Evolutionary conservation across 345 rosid genomes (phyloP).

Genomic region (Salix viminalis): DNA sequence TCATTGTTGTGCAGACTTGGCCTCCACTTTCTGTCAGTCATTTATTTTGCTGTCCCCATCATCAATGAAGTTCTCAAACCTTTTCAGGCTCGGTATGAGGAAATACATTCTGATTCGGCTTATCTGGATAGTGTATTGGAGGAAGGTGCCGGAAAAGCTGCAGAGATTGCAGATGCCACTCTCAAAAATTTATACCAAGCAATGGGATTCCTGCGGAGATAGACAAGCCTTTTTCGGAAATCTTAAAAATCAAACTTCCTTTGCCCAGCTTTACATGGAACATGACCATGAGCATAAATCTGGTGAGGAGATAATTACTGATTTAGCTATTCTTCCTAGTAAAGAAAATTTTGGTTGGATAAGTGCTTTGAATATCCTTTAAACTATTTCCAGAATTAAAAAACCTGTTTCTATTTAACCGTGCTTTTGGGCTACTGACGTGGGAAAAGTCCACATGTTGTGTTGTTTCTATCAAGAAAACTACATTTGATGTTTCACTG

Average conservation of each 20-base stretch:
- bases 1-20: neutral
- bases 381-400: too few species aligned
- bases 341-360: neutral
- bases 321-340: too few species aligned
- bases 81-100: constrained; percentile 58
- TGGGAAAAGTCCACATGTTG: too few species aligned
- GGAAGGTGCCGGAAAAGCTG: constrained; percentile 60
- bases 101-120: constrained; percentile 58
- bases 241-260: neutral
- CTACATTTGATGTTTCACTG: too few species aligned
- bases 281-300: constrained; percentile 15
- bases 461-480: too few species aligned
- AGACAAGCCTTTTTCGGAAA: constrained; percentile 4
- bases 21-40: neutral
- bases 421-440: neutral
- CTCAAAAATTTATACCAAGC: constrained; percentile 62
- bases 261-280: constrained; percentile 26
- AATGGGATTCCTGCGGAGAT: constrained; percentile 66
- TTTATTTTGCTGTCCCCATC: constrained; percentile 4
- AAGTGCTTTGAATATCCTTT: neutral
- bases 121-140: constrained; percentile 59
- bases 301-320: neutral
- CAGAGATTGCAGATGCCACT: constrained; percentile 59
- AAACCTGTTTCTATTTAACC: neutral
- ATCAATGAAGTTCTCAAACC: constrained; percentile 1